Conservation (phyloP, 1,139 yeast species). For the Taphrina wiesneri region DNA sequence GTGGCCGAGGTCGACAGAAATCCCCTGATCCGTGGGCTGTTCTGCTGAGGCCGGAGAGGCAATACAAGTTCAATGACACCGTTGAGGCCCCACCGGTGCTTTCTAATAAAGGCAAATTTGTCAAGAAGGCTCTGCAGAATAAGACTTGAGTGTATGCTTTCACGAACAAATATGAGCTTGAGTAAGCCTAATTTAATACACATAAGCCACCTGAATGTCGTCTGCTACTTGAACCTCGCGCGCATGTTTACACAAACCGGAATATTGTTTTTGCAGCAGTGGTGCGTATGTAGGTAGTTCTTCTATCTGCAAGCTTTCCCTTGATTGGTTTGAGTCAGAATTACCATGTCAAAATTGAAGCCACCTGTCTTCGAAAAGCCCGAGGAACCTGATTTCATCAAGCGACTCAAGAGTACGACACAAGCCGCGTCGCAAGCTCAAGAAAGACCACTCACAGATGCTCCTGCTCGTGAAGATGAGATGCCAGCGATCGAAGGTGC, state of each 20-base stretch:
- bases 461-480: conserved; percentile 27
- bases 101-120: conserved; percentile 21
- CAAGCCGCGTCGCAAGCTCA: not conserved
- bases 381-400: conserved; percentile 20
- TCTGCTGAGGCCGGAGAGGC: conserved; percentile 27
- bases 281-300: not conserved
- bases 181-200: too few relatives aligned
- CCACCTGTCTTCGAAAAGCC: conserved; percentile 28
- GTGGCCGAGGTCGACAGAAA: conserved; percentile 13
- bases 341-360: conserved; percentile 4
- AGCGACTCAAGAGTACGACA: not conserved
- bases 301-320: not conserved
- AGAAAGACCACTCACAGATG: conserved; percentile 14
- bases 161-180: too few relatives aligned
- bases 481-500: conserved; percentile 12
- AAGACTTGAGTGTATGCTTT: not conserved
- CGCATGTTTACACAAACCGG: too few relatives aligned
- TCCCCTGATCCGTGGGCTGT: conserved; percentile 34
- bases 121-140: conserved; percentile 4
- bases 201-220: too few relatives aligned
- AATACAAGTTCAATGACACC: conserved; percentile 31
- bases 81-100: conserved; percentile 27
- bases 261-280: too few relatives aligned
- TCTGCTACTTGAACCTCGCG: too few relatives aligned
- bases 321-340: too few relatives aligned